Evolutionary conservation across 1,284 basidiomycete species (phyloP).

Genomic region (Tremellales sp.): DNA sequence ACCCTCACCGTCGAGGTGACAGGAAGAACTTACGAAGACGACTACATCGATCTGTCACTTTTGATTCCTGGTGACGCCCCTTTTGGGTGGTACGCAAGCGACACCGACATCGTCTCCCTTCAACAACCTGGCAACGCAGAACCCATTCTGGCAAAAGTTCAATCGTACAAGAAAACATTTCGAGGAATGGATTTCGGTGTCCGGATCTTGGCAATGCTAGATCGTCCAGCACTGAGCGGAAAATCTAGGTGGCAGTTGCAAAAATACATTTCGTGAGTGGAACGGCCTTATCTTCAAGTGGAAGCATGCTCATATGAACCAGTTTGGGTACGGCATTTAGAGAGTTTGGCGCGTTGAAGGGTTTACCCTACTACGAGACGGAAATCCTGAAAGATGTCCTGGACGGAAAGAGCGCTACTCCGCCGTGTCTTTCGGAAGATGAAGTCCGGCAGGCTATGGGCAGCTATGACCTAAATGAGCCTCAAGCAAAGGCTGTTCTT

Average conservation of each 20-base stretch:
- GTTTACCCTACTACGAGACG: constrained; percentile 72
- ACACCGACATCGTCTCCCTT: constrained; percentile 76
- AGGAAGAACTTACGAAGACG: constrained; percentile 50
- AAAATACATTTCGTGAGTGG: constrained; percentile 78
- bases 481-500: constrained; percentile 87
- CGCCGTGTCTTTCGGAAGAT: constrained; percentile 53
- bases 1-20: constrained; percentile 63
- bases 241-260: constrained; percentile 68
- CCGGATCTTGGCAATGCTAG: constrained; percentile 48
- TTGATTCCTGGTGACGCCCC: constrained; percentile 54
- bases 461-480: constrained; percentile 78
- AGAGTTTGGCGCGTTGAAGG: constrained; percentile 84
- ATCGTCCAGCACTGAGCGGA: constrained; percentile 39
- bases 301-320: constrained; percentile 2
- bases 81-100: constrained; percentile 69
- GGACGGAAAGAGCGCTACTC: constrained; percentile 58
- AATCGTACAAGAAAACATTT: constrained; percentile 58
- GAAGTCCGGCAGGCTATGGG: constrained; percentile 67
- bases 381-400: constrained; percentile 64
- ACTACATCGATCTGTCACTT: constrained; percentile 45
- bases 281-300: not conserved
- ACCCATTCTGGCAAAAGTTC: constrained; percentile 67
- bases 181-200: constrained; percentile 52
- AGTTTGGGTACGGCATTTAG: constrained; percentile 88
- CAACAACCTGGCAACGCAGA: constrained; percentile 51